Base-by-base conservation (phyloP, 495 filamentous ascomycete species). In the Hypoxylon perforatum region DNA sequence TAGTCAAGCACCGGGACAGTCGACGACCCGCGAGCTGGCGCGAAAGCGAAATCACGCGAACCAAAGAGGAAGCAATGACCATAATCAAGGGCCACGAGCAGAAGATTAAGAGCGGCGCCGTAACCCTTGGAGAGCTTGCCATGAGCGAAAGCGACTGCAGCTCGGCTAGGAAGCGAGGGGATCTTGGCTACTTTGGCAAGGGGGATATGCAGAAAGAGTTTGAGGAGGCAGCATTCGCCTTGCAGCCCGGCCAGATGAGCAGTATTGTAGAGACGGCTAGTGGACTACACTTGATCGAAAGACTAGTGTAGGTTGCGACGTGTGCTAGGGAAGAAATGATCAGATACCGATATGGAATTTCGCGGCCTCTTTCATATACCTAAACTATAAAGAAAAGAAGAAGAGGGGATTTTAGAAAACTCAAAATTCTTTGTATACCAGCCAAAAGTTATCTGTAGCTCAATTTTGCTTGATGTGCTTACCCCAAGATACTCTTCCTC, bases 191-290 rank as follows among this genome's bases (percentile, higher is more conserved):
- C 76, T 99, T 99, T 72, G 93, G 92, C 19, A 87, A 80, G 57
- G 91, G 92, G 4, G 95, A 99, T 70, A 99, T 99, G 95, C 95
- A 99, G 73, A 97, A 94, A 82, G 95, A 98, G 78, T 99, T 99
- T 67, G 95, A 98, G 77, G 92, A 97, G 28, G 93, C 93, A 0
- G 90, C 94, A 3, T 98, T 98, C 80, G 88, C 88, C 12, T 79
- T 99, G 30, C 86, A 92, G 74, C 88, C 88, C 0, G 92, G 92
- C 18, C 88, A 97, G 75, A 86, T 99, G 57, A 97, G 92, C 73
- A 78, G 83, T 18, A 80, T 97, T 23, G 91, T 97, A 0, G 90
- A 97, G 73, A 97, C 94, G 3, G 92, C 92, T n/a, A 96, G 92
- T 21, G 95, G 95, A 1, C 80, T 97, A 62, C 95, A 99, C 83